Conservation (phyloP, 192 early-diverging fungal species). For the Hyaloraphidium curvatum region DNA sequence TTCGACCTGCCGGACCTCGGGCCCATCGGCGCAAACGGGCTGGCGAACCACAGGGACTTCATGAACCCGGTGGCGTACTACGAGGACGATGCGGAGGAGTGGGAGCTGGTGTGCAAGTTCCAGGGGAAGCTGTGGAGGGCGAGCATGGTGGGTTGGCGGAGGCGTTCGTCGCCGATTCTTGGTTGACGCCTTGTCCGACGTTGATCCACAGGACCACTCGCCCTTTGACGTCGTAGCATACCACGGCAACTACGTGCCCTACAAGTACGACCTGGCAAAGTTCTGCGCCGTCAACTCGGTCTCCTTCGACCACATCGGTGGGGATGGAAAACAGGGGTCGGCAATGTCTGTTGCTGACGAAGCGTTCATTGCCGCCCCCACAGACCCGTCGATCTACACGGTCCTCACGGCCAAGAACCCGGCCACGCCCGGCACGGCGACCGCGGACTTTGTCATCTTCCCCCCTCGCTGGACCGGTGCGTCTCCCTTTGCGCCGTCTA, state of each 20-base stretch:
- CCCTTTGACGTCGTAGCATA: conserved; percentile 93
- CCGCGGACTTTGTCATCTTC: conserved; percentile 93
- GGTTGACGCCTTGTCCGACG: not conserved
- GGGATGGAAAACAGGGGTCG: not conserved
- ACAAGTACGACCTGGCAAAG: conserved; percentile 69
- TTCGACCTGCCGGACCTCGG: conserved; percentile 92
- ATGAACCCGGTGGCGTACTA: conserved; percentile 65
- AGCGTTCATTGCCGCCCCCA: not conserved
- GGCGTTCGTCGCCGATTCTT: not conserved
- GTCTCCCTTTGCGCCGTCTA: no score
- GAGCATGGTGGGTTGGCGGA: conserved; percentile 14
- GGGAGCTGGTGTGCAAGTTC: conserved; percentile 63
- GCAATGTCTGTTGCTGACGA: conserved; percentile 2
- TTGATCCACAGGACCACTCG: conserved; percentile 46
- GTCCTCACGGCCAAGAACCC: conserved; percentile 80
- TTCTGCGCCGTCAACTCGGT: conserved; percentile 79
- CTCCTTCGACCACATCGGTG: conserved; percentile 72
- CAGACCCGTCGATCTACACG: conserved; percentile 89
- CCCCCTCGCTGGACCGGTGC: conserved; percentile 88
- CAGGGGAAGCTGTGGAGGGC: conserved; percentile 57
- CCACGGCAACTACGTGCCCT: conserved; percentile 92
- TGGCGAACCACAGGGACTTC: conserved; percentile 89
- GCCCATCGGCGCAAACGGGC: conserved; percentile 84
- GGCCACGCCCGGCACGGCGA: conserved; percentile 61
- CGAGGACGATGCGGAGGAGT: conserved; percentile 37